Conservation (phyloP, 305 asterid genomes). For the Fraxinus nigra region DNA sequence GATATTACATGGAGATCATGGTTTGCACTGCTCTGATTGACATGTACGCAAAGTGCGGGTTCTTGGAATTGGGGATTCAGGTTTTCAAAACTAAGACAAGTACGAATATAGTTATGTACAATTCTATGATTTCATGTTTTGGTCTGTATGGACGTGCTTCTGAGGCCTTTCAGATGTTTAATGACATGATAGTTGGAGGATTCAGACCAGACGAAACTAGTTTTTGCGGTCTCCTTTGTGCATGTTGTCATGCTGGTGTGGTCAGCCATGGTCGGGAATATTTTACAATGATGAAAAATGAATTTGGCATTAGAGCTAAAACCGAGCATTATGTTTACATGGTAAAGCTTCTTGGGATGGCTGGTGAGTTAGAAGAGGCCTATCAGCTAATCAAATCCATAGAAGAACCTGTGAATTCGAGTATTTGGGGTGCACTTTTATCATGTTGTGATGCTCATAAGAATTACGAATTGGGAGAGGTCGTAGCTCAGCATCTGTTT, state of each 20-base stretch:
- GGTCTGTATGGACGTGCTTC: constrained; percentile 61
- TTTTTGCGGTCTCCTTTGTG: constrained; percentile 63
- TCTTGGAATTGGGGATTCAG: constrained; percentile 50
- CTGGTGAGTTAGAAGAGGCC: constrained; percentile 64
- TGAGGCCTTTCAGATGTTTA: constrained; percentile 55
- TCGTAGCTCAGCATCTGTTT: constrained; percentile 35
- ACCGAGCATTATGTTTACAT: constrained; percentile 70
- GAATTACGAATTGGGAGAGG: constrained; percentile 47
- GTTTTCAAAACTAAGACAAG: constrained; percentile 49
- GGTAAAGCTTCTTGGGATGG: constrained; percentile 88
- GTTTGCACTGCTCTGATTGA: constrained; percentile 78
- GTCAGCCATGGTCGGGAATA: constrained; percentile 49
- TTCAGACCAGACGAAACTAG: constrained; percentile 65
- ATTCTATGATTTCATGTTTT: constrained; percentile 53
- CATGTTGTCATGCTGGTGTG: constrained; percentile 82
- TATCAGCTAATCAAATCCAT: constrained; percentile 45
- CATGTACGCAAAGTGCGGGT: constrained; percentile 89
- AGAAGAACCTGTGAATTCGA: constrained; percentile 43
- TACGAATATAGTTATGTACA: constrained; percentile 55
- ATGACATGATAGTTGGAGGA: constrained; percentile 39
- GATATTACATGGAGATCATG: constrained; percentile 27
- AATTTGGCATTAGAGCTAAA: constrained; percentile 43
- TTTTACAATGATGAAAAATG: constrained; percentile 49
- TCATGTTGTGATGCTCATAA: constrained; percentile 57
- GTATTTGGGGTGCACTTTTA: constrained; percentile 80